Conservation (phyloP, 805 yeast species). For the Zygosaccharomyces gambellarensis region DNA sequence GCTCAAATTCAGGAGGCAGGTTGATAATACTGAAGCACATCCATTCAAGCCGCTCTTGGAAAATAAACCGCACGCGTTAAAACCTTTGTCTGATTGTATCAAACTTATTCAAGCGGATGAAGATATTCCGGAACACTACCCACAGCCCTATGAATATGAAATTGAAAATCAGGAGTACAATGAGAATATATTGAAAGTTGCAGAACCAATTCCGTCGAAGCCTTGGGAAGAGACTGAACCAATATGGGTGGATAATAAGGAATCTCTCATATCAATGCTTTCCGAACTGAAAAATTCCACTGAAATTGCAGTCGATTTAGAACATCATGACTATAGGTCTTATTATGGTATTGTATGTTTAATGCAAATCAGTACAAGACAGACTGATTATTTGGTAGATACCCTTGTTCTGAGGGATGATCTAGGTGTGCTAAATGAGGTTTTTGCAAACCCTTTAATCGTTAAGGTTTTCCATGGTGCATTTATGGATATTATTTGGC, state of each 20-base stretch:
- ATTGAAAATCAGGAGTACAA: slow-evolving; percentile 70
- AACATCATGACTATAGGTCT: slow-evolving; percentile 89
- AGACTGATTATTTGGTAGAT: slow-evolving; percentile 83
- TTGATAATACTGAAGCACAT: slow-evolving; percentile 61
- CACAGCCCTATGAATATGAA: slow-evolving; percentile 78
- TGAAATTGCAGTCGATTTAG: slow-evolving; percentile 89
- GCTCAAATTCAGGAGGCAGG: slow-evolving; percentile 45
- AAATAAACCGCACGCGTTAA: slow-evolving; percentile 65
- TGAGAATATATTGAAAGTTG: slow-evolving; percentile 42
- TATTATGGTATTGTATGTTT: slow-evolving; percentile 87
- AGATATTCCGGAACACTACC: slow-evolving; percentile 53
- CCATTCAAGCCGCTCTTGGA: slow-evolving; percentile 77
- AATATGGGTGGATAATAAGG: slow-evolving; percentile 64
- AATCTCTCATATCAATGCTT: slow-evolving; percentile 50
- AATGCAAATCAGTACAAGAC: slow-evolving; percentile 84
- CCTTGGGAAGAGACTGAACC: slow-evolving; percentile 66
- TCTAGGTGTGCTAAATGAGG: slow-evolving; percentile 56
- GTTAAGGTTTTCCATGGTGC: slow-evolving; percentile 95
- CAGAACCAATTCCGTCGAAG: slow-evolving; percentile 47
- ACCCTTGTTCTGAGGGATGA: slow-evolving; percentile 75
- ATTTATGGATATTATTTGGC: slow-evolving; percentile 93
- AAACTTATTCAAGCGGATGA: slow-evolving; percentile 37
- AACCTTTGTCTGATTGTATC: slow-evolving; percentile 50
- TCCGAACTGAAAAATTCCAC: slow-evolving; percentile 43
- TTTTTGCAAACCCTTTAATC: slow-evolving; percentile 76